Evolutionary conservation across 164 flowering plant species (phyloP).

Genomic region (Vitis cinerea): DNA sequence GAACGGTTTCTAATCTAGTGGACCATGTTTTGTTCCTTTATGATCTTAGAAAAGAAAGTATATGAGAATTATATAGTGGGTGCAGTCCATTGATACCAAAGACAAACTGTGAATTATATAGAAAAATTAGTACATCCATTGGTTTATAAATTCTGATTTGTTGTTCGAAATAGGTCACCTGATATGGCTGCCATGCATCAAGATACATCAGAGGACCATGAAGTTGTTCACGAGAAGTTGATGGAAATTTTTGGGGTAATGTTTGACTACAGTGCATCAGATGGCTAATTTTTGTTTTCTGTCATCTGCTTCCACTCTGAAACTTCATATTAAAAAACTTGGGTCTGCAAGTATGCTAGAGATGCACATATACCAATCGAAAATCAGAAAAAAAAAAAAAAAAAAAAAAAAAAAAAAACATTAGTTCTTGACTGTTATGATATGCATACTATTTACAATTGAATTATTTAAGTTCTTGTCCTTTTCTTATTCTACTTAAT

Average conservation of each 20-base stretch:
- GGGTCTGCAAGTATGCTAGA: too few species aligned
- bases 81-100: too few species aligned
- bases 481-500: not conserved
- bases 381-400: too few species aligned
- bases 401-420: too few species aligned
- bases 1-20: not conserved
- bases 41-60: not conserved
- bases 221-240: slow-evolving; percentile 48
- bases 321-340: not conserved
- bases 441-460: not conserved
- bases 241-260: slow-evolving; percentile 47
- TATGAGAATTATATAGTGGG: too few species aligned
- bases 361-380: too few species aligned
- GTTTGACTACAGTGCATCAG: not conserved
- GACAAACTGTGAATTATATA: too few species aligned
- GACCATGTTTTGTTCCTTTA: not conserved
- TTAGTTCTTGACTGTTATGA: too few species aligned
- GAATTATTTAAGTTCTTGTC: not conserved
- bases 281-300: not conserved
- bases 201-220: slow-evolving; percentile 59
- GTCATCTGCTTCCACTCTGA: not conserved
- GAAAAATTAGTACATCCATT: too few species aligned
- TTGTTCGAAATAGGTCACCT: slow-evolving; percentile 36
- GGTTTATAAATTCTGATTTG: not conserved
- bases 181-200: slow-evolving; percentile 84